A percentile compares a stretch with the other conserved stretches of the same genome.
Evolutionary conservation across 2,329 filamentous ascomycete genomes (phyloP).

Genomic region (Penicillium digitatum): DNA sequence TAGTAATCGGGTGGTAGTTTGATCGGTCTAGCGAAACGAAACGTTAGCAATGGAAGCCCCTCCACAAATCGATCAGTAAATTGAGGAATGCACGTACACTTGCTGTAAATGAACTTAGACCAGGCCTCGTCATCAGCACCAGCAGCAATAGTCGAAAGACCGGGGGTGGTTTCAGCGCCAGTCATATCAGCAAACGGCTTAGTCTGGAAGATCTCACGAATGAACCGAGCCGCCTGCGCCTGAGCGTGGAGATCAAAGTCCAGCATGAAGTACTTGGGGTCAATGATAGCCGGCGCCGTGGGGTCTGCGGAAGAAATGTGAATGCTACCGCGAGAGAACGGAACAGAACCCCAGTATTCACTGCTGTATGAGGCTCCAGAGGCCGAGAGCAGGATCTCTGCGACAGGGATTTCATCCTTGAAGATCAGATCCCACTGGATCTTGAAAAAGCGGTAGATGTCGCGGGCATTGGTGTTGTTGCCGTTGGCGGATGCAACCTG

Average conservation of each 20-base stretch:
- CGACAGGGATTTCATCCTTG: conserved; percentile 23
- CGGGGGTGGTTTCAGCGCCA: conserved; percentile 20
- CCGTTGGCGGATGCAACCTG: conserved; percentile 19
- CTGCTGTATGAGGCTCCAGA: conserved; percentile 15
- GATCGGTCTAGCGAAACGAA: conserved; percentile 19
- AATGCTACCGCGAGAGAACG: conserved; percentile 31
- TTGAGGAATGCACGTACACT: conserved; percentile 17
- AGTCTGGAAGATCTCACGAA: conserved; percentile 20
- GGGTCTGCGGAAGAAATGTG: conserved; percentile 30
- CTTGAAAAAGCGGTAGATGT: conserved; percentile 25
- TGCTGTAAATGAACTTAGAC: conserved; percentile 22
- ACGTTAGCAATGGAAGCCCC: background rate
- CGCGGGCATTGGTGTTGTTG: conserved; percentile 13
- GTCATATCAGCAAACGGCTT: conserved; percentile 16
- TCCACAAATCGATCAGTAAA: background rate
- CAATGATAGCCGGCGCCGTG: conserved; percentile 20
- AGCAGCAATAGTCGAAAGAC: conserved; percentile 16
- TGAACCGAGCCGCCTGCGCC: conserved; percentile 22
- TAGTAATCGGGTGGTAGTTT: conserved; percentile 31
- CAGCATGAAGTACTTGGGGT: conserved; percentile 33
- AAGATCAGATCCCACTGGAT: conserved; percentile 31
- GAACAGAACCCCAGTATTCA: conserved; percentile 28
- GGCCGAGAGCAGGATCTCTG: conserved; percentile 26
- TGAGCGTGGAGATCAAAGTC: conserved; percentile 26
- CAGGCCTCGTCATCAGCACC: conserved; percentile 23